These are phyloP conservation scores for Achaetomium macrosporum DNA, from an alignment of 2,329 filamentous ascomycete genomes.

Conservation along the genomic window DNA sequence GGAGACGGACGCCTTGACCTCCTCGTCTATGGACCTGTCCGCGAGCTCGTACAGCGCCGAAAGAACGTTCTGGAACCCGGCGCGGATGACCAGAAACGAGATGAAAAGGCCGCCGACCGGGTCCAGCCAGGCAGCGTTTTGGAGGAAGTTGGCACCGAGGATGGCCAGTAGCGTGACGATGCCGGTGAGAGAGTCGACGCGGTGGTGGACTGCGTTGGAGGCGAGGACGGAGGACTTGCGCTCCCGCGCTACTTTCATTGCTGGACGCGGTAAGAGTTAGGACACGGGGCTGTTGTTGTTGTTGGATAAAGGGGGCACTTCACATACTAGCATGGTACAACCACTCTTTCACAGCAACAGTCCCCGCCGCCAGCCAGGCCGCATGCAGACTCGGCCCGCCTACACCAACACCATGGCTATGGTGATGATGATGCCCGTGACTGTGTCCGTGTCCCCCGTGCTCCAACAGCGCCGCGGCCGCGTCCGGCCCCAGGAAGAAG, in stretches of 20 bases:
- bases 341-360: constrained; percentile 93
- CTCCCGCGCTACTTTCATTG: constrained; percentile 91
- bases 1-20: constrained; percentile 67
- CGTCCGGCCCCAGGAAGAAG: constrained; percentile 59
- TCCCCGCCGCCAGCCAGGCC: constrained; percentile 87
- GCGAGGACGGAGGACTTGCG: constrained; percentile 93
- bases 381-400: constrained; percentile 82
- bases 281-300: background rate
- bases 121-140: constrained; percentile 86
- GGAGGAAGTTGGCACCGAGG: constrained; percentile 78
- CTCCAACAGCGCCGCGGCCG: constrained; percentile 47
- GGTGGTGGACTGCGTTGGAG: constrained; percentile 93
- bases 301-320: background rate
- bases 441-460: constrained; percentile 56
- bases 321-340: constrained; percentile 88
- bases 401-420: constrained; percentile 23
- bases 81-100: constrained; percentile 86
- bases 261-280: constrained; percentile 37
- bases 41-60: constrained; percentile 80
- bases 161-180: constrained; percentile 89
- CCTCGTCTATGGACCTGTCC: constrained; percentile 82
- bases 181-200: constrained; percentile 90
- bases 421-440: constrained; percentile 60
- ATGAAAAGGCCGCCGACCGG: constrained; percentile 90
- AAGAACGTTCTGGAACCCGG: constrained; percentile 79